phyloP scores from a whole-genome alignment of 345 rosid species.

The Melaleuca quinquenervia region DNA sequence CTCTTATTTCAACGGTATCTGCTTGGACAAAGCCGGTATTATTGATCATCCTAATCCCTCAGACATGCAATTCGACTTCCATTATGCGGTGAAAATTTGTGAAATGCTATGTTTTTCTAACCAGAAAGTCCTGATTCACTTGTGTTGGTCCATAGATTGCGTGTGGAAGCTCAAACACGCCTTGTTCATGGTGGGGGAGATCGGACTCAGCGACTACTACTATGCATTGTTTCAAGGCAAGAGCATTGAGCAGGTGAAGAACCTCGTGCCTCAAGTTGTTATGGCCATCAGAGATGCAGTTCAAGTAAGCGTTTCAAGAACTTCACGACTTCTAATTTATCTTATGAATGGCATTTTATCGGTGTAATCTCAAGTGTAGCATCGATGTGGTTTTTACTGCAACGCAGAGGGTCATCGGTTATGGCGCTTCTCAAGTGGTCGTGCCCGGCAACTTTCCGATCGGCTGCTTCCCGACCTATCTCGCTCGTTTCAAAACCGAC shows the following conservation, averaged over 20 bases:
- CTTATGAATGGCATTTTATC: background rate
- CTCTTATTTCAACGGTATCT: background rate
- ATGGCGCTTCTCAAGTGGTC: background rate
- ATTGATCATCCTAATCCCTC: background rate
- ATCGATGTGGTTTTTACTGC: background rate
- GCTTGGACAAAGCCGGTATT: background rate
- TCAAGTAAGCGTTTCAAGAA: background rate
- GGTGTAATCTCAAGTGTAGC: background rate
- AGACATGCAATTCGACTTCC: background rate
- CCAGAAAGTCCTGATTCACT: background rate
- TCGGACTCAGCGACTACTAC: background rate
- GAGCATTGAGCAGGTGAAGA: background rate
- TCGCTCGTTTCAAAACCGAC: background rate
- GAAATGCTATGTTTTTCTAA: background rate
- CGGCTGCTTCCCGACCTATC: background rate
- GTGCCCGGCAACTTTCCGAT: constrained; percentile 1
- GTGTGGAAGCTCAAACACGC: background rate
- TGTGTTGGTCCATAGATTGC: background rate
- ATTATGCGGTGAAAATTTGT: background rate
- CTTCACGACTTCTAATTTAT: background rate
- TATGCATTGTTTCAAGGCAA: background rate
- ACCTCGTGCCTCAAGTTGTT: background rate
- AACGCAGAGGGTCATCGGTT: background rate
- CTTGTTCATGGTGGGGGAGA: background rate
- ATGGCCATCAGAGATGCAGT: background rate